A percentile compares a stretch with the other conserved stretches of the same genome.
These are phyloP conservation scores for Vanrija pseudolonga DNA, from an alignment of 1,284 basidiomycete genomes.

Conservation along the genomic window DNA sequence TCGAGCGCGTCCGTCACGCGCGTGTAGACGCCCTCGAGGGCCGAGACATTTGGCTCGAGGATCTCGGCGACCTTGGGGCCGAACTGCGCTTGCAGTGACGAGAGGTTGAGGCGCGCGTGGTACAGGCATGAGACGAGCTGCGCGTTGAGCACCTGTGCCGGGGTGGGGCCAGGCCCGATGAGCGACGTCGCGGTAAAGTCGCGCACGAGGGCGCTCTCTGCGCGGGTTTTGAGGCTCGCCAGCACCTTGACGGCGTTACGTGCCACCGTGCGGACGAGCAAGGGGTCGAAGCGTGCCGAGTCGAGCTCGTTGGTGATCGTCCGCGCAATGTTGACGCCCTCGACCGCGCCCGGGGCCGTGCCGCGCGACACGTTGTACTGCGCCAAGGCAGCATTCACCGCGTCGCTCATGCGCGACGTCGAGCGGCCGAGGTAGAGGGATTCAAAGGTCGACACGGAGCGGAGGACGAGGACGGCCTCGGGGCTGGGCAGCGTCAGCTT, in stretches of 20 bases:
- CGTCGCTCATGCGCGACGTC: constrained; percentile 72
- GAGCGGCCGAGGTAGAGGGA: constrained; percentile 78
- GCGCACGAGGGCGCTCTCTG: constrained; percentile 65
- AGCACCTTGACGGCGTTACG: constrained; percentile 65
- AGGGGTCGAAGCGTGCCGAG: constrained; percentile 84
- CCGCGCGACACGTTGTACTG: constrained; percentile 58
- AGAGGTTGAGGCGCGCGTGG: constrained; percentile 67
- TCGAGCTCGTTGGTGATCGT: constrained; percentile 85
- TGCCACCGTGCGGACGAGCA: constrained; percentile 74
- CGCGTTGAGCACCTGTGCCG: constrained; percentile 71
- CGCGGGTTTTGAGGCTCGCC: constrained; percentile 60
- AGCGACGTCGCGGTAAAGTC: constrained; percentile 75
- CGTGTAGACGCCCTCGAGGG: constrained; percentile 59
- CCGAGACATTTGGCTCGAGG: constrained; percentile 62
- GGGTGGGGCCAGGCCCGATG: constrained; percentile 69
- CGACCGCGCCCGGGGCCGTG: constrained; percentile 65
- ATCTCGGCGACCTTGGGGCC: constrained; percentile 59
- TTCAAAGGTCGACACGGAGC: constrained; percentile 77
- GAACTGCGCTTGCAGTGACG: constrained; percentile 67
- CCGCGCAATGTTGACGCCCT: constrained; percentile 71
- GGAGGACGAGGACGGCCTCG: constrained; percentile 82
- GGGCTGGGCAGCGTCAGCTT: constrained; percentile 57
- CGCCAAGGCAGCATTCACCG: constrained; percentile 66
- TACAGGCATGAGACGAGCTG: constrained; percentile 73
- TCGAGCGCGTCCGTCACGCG: constrained; percentile 67